Percentiles rank a stretch among this genome's conserved stretches.
Conservation (phyloP, 768 basidiomycete genomes). For the Pseudohyphozyma bogoriensis region DNA sequence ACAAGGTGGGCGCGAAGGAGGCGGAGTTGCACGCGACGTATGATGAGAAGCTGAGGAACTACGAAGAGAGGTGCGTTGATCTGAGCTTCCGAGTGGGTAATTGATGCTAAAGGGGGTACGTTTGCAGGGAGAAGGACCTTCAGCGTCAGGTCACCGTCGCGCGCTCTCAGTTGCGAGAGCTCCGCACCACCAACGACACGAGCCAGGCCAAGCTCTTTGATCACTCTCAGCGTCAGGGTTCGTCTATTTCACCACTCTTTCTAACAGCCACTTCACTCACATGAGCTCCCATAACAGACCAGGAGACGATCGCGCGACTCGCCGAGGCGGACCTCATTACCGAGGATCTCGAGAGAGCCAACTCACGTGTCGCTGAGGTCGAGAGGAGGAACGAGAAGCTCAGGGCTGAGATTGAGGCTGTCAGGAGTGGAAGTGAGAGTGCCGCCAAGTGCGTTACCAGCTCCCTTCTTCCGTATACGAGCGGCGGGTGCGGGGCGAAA, state of each 20-base stretch:
- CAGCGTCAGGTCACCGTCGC: constrained; percentile 82
- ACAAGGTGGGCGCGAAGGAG: constrained; percentile 82
- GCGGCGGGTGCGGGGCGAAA: background rate
- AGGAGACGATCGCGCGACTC: constrained; percentile 79
- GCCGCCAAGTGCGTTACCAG: constrained; percentile 51
- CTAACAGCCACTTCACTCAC: background rate
- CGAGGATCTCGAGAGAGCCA: constrained; percentile 89
- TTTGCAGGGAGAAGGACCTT: constrained; percentile 75
- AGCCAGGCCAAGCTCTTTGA: constrained; percentile 87
- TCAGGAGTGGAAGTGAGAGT: constrained; percentile 65
- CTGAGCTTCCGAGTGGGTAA: background rate
- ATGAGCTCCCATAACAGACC: constrained; percentile 48
- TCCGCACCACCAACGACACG: constrained; percentile 81
- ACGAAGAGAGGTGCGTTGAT: constrained; percentile 70
- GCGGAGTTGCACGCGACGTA: constrained; percentile 94
- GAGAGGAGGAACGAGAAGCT: constrained; percentile 94
- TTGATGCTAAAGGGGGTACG: background rate
- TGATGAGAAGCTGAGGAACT: constrained; percentile 89
- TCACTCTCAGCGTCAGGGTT: constrained; percentile 82
- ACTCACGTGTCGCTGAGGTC: constrained; percentile 78
- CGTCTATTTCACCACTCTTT: background rate
- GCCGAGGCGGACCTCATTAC: constrained; percentile 92
- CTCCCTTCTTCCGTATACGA: background rate
- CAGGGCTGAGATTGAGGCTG: constrained; percentile 84
- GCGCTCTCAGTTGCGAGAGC: constrained; percentile 77